Evolutionary conservation across 805 yeast genomes (phyloP), one percentile per base, ranked within the genome.

Genomic region (Yarrowia osloensis): DNA sequence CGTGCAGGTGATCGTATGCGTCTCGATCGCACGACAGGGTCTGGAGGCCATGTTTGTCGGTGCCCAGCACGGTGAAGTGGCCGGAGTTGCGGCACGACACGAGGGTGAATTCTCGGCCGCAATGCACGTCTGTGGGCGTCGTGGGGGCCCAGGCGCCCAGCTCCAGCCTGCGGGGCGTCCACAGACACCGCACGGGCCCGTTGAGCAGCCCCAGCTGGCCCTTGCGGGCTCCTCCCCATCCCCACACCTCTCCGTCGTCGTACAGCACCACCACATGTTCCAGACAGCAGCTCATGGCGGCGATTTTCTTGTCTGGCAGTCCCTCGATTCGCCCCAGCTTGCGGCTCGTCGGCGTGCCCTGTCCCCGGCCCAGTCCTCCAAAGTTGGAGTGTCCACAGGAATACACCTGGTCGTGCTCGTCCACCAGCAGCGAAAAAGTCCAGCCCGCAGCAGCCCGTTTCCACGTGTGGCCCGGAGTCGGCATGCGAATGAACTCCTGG

Each of bases 331-430:
- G 12, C 65, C 65, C 3, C 22, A 44, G 46, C 39, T 33, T 12
- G n/a, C 46, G 17, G 8, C 57, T 52, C 0, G 73, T 67, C 2
- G 55, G 62, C 0, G 69, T 68, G 0, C 85, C 87, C 11, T 77
- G 69, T 0, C 96, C 97, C 37, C 91, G 77, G 73, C 97, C 97
- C 67, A 85, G 85, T 0, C 77, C 75, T 0, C 97, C 97, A 5
- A 68, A 39, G 24, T 61, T 61, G 42, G 66, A 61, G 42, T 61
- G 66, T 0, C 97, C 97, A 69, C 85, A 78, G 0, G 81, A 77
- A 72, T 76, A 85, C 0, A 91, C 72, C 5, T 76, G 76, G 65
- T 81, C 78, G 0, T 74, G 61, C 0, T 46, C 66, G 49, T 81
- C 78, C 0, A 88, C 81, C 3, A 89, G 75, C 0, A 89, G 76